Base-by-base conservation (phyloP, 352 stramenopile species). In the Blastocystis sp. region DNA sequence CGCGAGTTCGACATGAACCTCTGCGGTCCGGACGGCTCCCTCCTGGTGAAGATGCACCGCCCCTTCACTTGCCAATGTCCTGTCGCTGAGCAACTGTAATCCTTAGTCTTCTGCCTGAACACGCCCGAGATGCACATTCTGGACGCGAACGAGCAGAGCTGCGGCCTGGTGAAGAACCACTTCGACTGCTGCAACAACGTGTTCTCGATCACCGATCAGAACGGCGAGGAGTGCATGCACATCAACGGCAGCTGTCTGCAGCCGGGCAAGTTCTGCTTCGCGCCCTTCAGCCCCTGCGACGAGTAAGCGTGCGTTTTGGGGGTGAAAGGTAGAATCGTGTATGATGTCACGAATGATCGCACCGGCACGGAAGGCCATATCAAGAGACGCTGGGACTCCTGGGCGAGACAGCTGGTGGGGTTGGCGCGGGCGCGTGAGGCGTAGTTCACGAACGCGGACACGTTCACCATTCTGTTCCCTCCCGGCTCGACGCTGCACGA, bases 51-150 rank as follows among this genome's bases (percentile, higher is more conserved):
- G 7, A 87, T 87, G 77, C 48, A 87, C 38, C 77, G 77, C 80
- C 77, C 77, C 10, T 87, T 87, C 41, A 87, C 62, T 2, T 87
- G 77, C 41, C 77, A 87, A 87, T 61, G 77, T 87, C 17, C 2
- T 28, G 0, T 48, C 14, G 9, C 53, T n/a, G 17, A n/a, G 3
- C 34, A 10, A 11, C 23, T n/a, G 67, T 62, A 52, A 43, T n/a
- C 41, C 43, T 2, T 69, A 69, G 53, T 67, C 34, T 84, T 69
- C 53, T 69, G 53, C 19, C 40, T 88, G 78, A 78, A 78, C 53
- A 78, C 67, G 7, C 45, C 52, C 10, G 64, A 88, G 45, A 88
- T 78, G 53, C 67, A 76, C 19, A 77, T 87, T 53, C 17, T 87
- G n/a, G 62, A 81, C 43, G 70, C 70, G 11, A 81, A 81, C 48